phyloP scores from a whole-genome alignment of 2,329 filamentous ascomycete genomes.

The Exophiala viscosa region DNA sequence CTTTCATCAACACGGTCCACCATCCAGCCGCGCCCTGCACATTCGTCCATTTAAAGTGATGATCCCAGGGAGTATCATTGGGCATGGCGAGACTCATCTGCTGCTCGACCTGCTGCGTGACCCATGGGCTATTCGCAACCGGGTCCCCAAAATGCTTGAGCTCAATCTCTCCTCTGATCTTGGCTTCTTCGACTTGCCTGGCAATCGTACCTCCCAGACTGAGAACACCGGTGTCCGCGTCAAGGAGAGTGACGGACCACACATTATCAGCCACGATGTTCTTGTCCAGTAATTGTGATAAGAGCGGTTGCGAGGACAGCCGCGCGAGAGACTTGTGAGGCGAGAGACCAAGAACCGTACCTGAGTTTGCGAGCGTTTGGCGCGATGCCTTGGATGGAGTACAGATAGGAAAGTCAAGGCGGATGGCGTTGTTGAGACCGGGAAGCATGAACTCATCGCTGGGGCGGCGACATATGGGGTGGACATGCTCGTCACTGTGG shows the following conservation, averaged over 20 bases:
- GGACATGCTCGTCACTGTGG: conserved; percentile 23
- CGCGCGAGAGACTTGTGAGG: conserved; percentile 29
- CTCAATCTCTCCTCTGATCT: conserved; percentile 28
- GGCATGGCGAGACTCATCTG: conserved; percentile 11
- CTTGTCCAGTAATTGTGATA: conserved; percentile 27
- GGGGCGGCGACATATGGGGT: conserved; percentile 28
- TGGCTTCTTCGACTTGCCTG: conserved; percentile 26
- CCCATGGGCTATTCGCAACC: conserved; percentile 13
- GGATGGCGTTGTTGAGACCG: conserved; percentile 12
- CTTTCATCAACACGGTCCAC: conserved; percentile 34
- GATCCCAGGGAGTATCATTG: conserved; percentile 15
- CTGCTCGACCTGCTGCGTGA: conserved; percentile 18
- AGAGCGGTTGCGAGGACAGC: conserved; percentile 24
- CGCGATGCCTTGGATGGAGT: conserved; percentile 29
- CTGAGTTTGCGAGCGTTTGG: conserved; percentile 30
- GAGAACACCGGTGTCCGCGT: conserved; percentile 31
- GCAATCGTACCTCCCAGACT: conserved; percentile 33
- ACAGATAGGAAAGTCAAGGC: conserved; percentile 31
- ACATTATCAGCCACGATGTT: conserved; percentile 25
- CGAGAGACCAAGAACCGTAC: conserved; percentile 32
- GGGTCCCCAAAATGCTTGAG: conserved; percentile 26
- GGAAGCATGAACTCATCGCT: conserved; percentile 27
- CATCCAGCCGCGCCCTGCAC: conserved; percentile 33
- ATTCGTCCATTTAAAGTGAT: conserved; percentile 32
- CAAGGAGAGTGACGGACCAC: conserved; percentile 33